phyloP scores from a whole-genome alignment of 176 grass and related monocot genomes.

The Carex pumila region DNA sequence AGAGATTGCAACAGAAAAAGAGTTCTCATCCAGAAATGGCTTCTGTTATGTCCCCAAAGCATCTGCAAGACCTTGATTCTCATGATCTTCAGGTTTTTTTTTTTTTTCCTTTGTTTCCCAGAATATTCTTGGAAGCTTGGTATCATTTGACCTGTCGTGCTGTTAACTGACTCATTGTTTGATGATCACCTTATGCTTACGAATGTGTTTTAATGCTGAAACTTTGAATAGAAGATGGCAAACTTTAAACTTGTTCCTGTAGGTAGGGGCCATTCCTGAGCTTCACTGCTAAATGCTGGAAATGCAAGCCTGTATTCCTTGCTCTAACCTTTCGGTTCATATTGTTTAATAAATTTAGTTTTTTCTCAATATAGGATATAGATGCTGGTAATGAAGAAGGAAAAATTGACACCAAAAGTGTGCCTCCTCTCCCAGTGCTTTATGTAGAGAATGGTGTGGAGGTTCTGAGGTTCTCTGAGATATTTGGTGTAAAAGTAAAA shows the following conservation, averaged over 20 bases:
- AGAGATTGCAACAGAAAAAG: slow-evolving; percentile 12
- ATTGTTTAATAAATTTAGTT: slow-evolving; percentile 3
- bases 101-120: not conserved
- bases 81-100: slow-evolving; percentile 23
- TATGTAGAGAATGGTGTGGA: slow-evolving; percentile 70
- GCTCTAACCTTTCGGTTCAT: not conserved
- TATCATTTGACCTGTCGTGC: not conserved
- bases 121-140: not conserved
- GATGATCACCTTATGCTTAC: not conserved
- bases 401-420: slow-evolving; percentile 34
- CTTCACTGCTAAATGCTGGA: not conserved
- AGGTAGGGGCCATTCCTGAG: not conserved
- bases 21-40: slow-evolving; percentile 18
- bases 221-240: not conserved
- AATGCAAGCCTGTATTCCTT: not conserved
- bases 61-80: slow-evolving; percentile 23
- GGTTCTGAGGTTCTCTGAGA: slow-evolving; percentile 91
- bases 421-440: slow-evolving; percentile 67
- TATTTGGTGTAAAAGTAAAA: slow-evolving; percentile 81
- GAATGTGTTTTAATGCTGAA: not conserved
- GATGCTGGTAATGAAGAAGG: slow-evolving; percentile 39
- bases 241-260: not conserved
- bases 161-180: not conserved
- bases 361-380: slow-evolving; percentile 39
- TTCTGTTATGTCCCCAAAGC: slow-evolving; percentile 4